Percentiles rank a stretch among this genome's conserved stretches.
These are phyloP conservation scores for Gaeumannomyces tritici DNA, from an alignment of 2,329 filamentous ascomycete genomes.

Conservation along the genomic window DNA sequence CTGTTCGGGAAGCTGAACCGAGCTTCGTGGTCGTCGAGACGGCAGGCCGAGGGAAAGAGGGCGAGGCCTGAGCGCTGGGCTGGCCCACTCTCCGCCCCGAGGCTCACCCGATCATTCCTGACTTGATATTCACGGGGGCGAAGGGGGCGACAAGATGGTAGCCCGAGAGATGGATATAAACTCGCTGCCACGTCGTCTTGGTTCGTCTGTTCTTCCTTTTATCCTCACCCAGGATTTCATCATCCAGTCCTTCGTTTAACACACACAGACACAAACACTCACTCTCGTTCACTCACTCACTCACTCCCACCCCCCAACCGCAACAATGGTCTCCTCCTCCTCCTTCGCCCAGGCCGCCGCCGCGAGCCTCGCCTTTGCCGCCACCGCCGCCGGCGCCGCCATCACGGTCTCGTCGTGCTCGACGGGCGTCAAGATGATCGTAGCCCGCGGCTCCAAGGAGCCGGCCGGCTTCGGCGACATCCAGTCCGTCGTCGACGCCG, in stretches of 20 bases:
- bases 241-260: neutral
- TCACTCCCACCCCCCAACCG: neutral
- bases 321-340: neutral
- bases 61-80: no score
- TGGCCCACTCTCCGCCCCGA: no score
- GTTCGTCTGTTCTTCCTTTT: no score
- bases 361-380: neutral
- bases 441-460: slow-evolving; percentile 23
- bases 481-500: slow-evolving; percentile 19
- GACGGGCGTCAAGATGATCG: slow-evolving; percentile 20
- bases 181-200: no score
- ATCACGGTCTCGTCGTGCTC: neutral
- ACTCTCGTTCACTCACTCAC: neutral
- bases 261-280: no score
- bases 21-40: no score
- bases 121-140: no score
- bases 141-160: no score
- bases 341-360: neutral
- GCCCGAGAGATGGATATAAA: no score
- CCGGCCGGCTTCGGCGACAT: slow-evolving; percentile 19
- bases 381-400: neutral
- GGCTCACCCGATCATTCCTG: no score
- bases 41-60: no score
- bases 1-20: neutral
- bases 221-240: no score